These are phyloP conservation scores for Mortierella alpina DNA, from an alignment of 192 early-diverging fungal species.

Conservation along the genomic window DNA sequence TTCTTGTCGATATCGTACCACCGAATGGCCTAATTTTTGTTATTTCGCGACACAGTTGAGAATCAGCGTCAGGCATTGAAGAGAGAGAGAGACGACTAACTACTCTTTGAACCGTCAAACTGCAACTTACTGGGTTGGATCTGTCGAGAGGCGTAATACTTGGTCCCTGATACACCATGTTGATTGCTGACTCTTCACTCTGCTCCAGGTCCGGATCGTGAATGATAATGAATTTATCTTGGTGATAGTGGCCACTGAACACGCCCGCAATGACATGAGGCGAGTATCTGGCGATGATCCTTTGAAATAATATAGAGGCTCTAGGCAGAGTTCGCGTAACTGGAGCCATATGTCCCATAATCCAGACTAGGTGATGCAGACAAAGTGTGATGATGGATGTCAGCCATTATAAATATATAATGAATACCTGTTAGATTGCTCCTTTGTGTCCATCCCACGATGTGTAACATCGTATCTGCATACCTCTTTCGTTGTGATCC, in stretches of 20 bases:
- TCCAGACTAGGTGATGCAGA: conserved; percentile 52
- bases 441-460: too few species aligned
- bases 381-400: too few species aligned
- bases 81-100: background rate
- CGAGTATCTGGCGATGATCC: conserved; percentile 63
- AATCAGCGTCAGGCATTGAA: background rate
- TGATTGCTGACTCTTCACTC: conserved; percentile 51
- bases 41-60: too few species aligned
- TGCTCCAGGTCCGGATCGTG: conserved; percentile 49
- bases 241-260: conserved; percentile 66
- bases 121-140: conserved; percentile 58
- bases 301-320: conserved; percentile 60
- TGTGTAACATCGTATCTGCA: too few species aligned
- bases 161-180: conserved; percentile 59
- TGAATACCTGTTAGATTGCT: too few species aligned
- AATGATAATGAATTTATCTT: conserved; percentile 63
- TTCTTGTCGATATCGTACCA: conserved; percentile 64
- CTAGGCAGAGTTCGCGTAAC: conserved; percentile 56
- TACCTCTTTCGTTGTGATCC: conserved; percentile 54
- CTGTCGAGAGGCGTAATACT: conserved; percentile 60
- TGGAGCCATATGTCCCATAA: conserved; percentile 67
- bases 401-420: too few species aligned
- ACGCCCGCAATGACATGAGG: conserved; percentile 65
- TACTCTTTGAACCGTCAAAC: background rate
- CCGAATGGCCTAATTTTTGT: conserved; percentile 29